Evolutionary conservation across 805 yeast species (phyloP).

Genomic region (Schwanniomyces sp.): DNA sequence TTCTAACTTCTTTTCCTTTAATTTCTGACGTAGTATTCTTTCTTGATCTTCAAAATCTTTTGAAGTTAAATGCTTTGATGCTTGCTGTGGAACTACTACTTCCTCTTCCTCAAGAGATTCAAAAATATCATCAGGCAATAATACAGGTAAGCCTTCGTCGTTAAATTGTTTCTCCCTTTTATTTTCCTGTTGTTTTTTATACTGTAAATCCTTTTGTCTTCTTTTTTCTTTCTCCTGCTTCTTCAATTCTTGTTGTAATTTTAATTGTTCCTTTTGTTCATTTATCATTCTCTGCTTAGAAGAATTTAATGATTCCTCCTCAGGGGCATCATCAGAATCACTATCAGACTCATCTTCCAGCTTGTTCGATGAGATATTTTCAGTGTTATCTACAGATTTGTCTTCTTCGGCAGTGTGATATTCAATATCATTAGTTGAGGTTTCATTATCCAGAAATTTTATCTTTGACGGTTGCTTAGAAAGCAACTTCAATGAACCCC

Average conservation of each 20-base stretch:
- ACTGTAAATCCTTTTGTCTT: constrained; percentile 30
- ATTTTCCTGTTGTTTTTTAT: constrained; percentile 34
- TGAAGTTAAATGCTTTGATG: constrained; percentile 24
- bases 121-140: constrained; percentile 41
- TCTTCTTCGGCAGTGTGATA: constrained; percentile 18
- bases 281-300: constrained; percentile 26
- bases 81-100: constrained; percentile 3
- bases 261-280: constrained; percentile 21
- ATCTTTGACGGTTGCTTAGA: constrained; percentile 23
- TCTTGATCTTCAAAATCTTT: constrained; percentile 32
- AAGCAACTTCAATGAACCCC: constrained; percentile 17
- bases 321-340: constrained; percentile 38
- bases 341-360: constrained; percentile 20
- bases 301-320: constrained; percentile 37
- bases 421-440: constrained; percentile 13
- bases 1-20: constrained; percentile 34
- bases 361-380: background rate
- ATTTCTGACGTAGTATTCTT: constrained; percentile 25
- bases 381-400: constrained; percentile 1
- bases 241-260: constrained; percentile 22
- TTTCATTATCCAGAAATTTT: constrained; percentile 31
- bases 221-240: constrained; percentile 34
- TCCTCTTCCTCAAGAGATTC: constrained; percentile 18
- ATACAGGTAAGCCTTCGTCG: constrained; percentile 36
- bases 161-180: constrained; percentile 17